These are phyloP conservation scores for Cornus suecica DNA, from an alignment of 148 eudicot genomes.

Conservation along the genomic window DNA sequence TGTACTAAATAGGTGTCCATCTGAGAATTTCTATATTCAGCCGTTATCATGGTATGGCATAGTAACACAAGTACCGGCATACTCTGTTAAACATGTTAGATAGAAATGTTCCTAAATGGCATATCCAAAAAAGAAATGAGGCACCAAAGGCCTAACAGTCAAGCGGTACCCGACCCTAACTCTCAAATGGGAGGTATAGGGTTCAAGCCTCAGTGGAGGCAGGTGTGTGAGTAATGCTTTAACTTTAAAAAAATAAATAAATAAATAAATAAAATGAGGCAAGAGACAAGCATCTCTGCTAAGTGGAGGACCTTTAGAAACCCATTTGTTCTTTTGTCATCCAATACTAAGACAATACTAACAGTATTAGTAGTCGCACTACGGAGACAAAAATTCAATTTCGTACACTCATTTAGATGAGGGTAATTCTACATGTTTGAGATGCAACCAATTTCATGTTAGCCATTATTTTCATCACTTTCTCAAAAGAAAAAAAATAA, in stretches of 20 bases:
- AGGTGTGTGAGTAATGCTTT: too few species aligned
- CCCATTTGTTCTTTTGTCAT: neutral
- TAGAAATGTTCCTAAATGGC: neutral
- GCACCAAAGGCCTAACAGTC: too few species aligned
- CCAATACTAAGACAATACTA: too few species aligned
- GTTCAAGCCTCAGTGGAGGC: too few species aligned
- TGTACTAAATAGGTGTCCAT: neutral
- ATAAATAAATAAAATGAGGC: too few species aligned
- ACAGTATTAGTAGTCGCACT: too few species aligned
- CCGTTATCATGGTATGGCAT: neutral
- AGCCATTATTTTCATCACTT: neutral
- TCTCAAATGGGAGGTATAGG: too few species aligned
- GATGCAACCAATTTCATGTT: neutral
- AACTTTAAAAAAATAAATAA: too few species aligned
- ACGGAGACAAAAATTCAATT: too few species aligned
- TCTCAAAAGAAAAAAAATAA: neutral
- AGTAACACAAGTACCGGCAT: neutral
- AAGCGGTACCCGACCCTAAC: too few species aligned
- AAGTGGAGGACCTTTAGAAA: neutral
- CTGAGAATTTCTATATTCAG: neutral
- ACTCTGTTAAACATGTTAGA: too few species aligned
- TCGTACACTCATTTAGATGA: neutral
- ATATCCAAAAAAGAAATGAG: neutral
- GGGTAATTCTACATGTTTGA: too few species aligned
- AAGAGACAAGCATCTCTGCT: neutral